Base-by-base conservation (phyloP, 306 rosid species). In the Pueraria montana region DNA sequence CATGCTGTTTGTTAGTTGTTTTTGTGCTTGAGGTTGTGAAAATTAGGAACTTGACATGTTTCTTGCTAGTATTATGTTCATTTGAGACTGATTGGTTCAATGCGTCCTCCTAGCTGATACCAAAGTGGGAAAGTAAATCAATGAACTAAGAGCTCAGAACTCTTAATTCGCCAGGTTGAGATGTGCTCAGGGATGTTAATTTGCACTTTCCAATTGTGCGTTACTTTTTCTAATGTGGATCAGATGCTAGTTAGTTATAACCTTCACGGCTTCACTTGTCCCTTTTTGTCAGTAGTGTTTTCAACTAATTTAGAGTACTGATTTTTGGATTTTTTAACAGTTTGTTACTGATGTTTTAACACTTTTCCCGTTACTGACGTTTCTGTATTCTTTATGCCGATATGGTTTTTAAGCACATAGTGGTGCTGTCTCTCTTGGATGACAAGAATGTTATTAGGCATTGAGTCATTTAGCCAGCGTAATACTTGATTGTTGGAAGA, bases 61-160 rank as follows among this genome's bases (percentile, higher is more conserved):
- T 71, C 18, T 58, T 80, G 26, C 13, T 61, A 43, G 48, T 40
- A 12, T 61, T 46, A 45, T 52, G 52, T 83, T 83, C 61, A 75
- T 55, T 64, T 52, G 83, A 26, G 64, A 30, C 13, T 16, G 52
- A 38, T 78, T 46, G 49, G 61, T 52, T 64, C 46, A 32, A 6
- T 58, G 68, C 27, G 9, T 61, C 27, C 49, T 45, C 50, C 12
- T 76, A 5, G 53, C 24, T 72, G 61, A 23, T 64, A 32, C 38
- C 2, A 2, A 4, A 48, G 4, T 30, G 59, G 34, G 21, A 26
- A 20, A 30, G 34, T 30, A 30, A 30, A n/a, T n/a, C n/a, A n/a
- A 30, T 30, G 34, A 30, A 30, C 34, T 30, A 4, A 34, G 40
- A 7, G 40, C 40, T 34, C 40, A 34, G 6, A 34, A 34, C 40